A percentile compares a stretch with the other conserved stretches of the same genome.
Evolutionary conservation across 495 filamentous ascomycete species (phyloP).

Genomic region (Massariosphaeria phaeospora): DNA sequence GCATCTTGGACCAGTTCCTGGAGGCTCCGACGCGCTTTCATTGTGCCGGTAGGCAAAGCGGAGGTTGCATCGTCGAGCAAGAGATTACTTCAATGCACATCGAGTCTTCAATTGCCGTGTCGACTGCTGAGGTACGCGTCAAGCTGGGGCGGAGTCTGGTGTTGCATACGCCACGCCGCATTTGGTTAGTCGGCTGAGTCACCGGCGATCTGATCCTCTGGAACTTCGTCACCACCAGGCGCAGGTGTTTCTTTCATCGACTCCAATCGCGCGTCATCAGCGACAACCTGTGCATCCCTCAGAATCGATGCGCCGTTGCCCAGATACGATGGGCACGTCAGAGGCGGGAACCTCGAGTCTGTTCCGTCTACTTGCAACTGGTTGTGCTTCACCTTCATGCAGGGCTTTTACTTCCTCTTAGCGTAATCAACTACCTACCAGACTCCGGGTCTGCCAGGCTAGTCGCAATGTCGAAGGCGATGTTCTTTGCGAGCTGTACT

Average conservation of each 20-base stretch:
- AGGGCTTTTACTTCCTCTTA: not conserved
- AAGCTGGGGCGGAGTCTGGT: slow-evolving; percentile 5
- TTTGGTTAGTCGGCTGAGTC: too few relatives aligned
- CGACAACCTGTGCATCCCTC: not conserved
- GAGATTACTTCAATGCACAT: not conserved
- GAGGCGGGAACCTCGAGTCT: too few relatives aligned
- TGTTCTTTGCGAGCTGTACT: too few relatives aligned
- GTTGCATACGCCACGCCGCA: not conserved
- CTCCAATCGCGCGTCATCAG: not conserved
- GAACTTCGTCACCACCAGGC: not conserved
- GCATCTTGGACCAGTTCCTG: slow-evolving; percentile 17
- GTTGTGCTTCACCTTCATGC: not conserved
- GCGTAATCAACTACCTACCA: not conserved
- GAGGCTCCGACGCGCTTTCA: slow-evolving; percentile 17
- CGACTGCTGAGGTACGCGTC: slow-evolving; percentile 3
- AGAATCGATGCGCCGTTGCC: not conserved
- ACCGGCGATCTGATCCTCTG: not conserved
- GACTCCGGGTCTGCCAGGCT: too few relatives aligned
- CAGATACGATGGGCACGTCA: not conserved
- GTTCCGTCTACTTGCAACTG: not conserved
- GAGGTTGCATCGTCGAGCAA: not conserved
- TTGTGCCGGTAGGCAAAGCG: not conserved
- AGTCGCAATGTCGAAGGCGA: too few relatives aligned
- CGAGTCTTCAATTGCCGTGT: not conserved
- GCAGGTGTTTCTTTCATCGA: not conserved